Evolutionary conservation across 306 rosid species (phyloP), one percentile per base, ranked within the genome.

Genomic region (Lathyrus sativus): DNA sequence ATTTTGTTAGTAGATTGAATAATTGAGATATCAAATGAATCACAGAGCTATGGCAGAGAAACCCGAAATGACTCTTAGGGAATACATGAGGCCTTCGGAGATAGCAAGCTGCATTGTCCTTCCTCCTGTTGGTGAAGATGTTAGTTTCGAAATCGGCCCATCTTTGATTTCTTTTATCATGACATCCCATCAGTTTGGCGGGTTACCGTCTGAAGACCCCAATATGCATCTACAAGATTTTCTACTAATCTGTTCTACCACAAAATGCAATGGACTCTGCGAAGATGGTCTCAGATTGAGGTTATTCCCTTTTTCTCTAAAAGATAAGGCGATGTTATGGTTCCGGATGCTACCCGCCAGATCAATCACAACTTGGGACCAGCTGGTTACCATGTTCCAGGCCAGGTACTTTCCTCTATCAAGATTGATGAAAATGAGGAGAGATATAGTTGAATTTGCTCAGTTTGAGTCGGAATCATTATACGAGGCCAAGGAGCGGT

Each of bases 351-450:
- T 58, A 31, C 64, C 64, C 31, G 19, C 11, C 11, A 0, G 13
- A 38, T 59, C 46, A 37, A 60, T 37, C 66, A 9, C 65, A 39
- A 60, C 66, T 4, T 60, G 66, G 66, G 42, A 60, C 46, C 9
- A 60, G 14, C 46, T 60, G 0, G 14, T 0, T 61, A 61, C 66
- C 15, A 14, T 37, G 9, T 37, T 60, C 8, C 10, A 3, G 48
- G 2, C 28, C 1, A 37, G 10, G 66, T 60, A 7, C 5, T 59
- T 6, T 17, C 66, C 66, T 15, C 29, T 14, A 2, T 10, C 29
- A 37, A 61, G 39, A 5, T 14, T 38, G 31, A 14, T 9, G 3
- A 10, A 9, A 11, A 9, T 9, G 29, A 61, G 7, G 29, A 15
- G 8, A 10, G 48, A 38, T 8, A 61, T 61, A 38, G 4, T 3